These are phyloP conservation scores for Curvularia lunata DNA, from an alignment of 2,329 filamentous ascomycete genomes.

Conservation along the genomic window DNA sequence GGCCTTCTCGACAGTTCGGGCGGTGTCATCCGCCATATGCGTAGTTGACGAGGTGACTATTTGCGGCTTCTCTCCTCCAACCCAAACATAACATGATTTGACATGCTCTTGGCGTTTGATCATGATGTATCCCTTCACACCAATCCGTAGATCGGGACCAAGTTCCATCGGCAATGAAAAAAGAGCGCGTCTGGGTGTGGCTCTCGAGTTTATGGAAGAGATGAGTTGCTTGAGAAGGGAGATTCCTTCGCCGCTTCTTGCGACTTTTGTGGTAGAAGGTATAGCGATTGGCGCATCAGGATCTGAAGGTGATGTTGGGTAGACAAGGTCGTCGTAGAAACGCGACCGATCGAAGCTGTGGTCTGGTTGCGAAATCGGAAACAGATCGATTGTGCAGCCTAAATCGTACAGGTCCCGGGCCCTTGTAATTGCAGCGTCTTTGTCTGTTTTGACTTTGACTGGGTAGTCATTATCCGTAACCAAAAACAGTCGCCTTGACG, in stretches of 20 bases:
- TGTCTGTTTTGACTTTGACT: slow-evolving; percentile 70
- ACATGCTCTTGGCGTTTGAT: slow-evolving; percentile 83
- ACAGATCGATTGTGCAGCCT: slow-evolving; percentile 88
- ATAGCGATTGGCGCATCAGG: slow-evolving; percentile 69
- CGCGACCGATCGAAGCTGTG: slow-evolving; percentile 78
- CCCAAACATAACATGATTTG: slow-evolving; percentile 84
- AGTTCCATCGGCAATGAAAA: slow-evolving; percentile 91
- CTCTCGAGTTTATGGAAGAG: slow-evolving; percentile 88
- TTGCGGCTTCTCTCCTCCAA: slow-evolving; percentile 83
- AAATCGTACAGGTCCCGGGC: slow-evolving; percentile 96
- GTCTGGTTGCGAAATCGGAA: slow-evolving; percentile 78
- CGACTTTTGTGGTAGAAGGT: slow-evolving; percentile 63
- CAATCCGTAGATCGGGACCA: slow-evolving; percentile 81
- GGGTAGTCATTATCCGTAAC: slow-evolving; percentile 95
- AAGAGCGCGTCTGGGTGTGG: slow-evolving; percentile 80
- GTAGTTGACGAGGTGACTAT: slow-evolving; percentile 77
- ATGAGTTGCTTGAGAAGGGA: slow-evolving; percentile 79
- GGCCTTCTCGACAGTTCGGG: slow-evolving; percentile 75
- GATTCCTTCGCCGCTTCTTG: slow-evolving; percentile 75
- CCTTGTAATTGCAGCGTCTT: slow-evolving; percentile 79
- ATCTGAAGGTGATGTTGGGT: slow-evolving; percentile 70
- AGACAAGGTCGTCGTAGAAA: slow-evolving; percentile 97
- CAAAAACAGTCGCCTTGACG: slow-evolving; percentile 89
- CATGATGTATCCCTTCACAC: slow-evolving; percentile 90
- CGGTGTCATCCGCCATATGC: slow-evolving; percentile 77